These are phyloP conservation scores for Trichoderma koningii DNA, from an alignment of 2,329 filamentous ascomycete species.

Conservation along the genomic window DNA sequence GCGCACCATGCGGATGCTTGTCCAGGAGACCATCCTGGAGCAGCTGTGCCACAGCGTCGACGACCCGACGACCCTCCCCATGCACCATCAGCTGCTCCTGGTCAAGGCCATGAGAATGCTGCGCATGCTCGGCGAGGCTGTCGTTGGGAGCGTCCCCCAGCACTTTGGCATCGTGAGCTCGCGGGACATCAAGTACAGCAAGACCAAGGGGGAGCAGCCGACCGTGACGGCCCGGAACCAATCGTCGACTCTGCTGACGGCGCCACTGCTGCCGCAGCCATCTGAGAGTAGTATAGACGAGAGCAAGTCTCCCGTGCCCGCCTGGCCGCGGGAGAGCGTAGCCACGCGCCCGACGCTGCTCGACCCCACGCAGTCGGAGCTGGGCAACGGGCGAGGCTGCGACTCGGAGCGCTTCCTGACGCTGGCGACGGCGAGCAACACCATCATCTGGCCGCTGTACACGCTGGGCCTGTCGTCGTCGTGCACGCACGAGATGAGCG, in stretches of 20 bases:
- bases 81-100: conserved; percentile 41
- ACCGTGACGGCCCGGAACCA: conserved; percentile 38
- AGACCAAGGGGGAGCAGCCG: conserved; percentile 28
- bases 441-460: conserved; percentile 54
- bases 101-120: conserved; percentile 44
- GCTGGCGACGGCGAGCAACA: conserved; percentile 51
- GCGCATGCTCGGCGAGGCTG: conserved; percentile 44
- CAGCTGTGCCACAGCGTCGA: conserved; percentile 44
- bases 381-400: conserved; percentile 36
- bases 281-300: background rate
- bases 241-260: conserved; percentile 36
- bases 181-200: conserved; percentile 39
- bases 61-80: conserved; percentile 34
- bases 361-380: conserved; percentile 42
- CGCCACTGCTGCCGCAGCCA: conserved; percentile 24
- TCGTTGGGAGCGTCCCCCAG: conserved; percentile 52
- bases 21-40: conserved; percentile 51
- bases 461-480: conserved; percentile 51
- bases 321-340: conserved; percentile 25
- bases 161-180: conserved; percentile 52
- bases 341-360: conserved; percentile 43
- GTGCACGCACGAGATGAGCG: conserved; percentile 45
- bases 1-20: conserved; percentile 49
- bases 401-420: conserved; percentile 52
- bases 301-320: conserved; percentile 18